Base-by-base conservation (phyloP, 2,329 filamentous ascomycete species). In the Pseudopyricularia cyperi region DNA sequence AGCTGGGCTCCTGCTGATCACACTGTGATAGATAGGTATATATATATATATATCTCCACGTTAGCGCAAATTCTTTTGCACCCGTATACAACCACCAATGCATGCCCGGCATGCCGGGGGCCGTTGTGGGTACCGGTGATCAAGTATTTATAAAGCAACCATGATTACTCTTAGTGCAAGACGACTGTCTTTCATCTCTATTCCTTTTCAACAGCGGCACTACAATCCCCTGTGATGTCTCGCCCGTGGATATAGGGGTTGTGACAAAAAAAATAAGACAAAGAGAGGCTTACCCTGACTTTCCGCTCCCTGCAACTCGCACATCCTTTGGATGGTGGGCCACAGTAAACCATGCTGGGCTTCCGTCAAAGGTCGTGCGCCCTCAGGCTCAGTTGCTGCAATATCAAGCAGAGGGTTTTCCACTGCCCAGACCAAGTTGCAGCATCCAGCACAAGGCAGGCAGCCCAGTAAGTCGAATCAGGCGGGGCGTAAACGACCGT, bases 251-350 rank as follows among this genome's bases (percentile, higher is more conserved):
- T 44, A 42, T 9, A 44, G 39, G 22, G 39, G 39, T 24, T 19
- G 39, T 19, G 39, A 44, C 46, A 50, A 34, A 51, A 42, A 52
- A 50, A 52, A n/a, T n/a, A n/a, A 52, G 9, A 52, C 14, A 33
- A 8, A 48, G 19, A 15, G 3, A 24, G 30, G 71, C 75, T 66
- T 65, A 77, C 75, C 53, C 73, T 72, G 55, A 77, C 75, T 63
- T 79, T 79, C 57, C 75, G 72, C 59, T 74, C 71, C 56, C 76
- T 70, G 58, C 76, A 79, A 56, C 67, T 73, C 56, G 73, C 75
- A 62, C 76, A 79, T 39, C 74, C 75, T 59, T 75, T 76, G 35
- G 75, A 78, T 44, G 76, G 75, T 58, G 77, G 77, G 5, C 76
- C 75, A 57, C 76, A 78, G 58, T 77, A 79, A 6, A 79, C 75